A percentile compares a stretch with the other conserved stretches of the same genome.
phyloP scores from a whole-genome alignment of 306 rosid genomes.

The Gastrolobium bilobum region DNA sequence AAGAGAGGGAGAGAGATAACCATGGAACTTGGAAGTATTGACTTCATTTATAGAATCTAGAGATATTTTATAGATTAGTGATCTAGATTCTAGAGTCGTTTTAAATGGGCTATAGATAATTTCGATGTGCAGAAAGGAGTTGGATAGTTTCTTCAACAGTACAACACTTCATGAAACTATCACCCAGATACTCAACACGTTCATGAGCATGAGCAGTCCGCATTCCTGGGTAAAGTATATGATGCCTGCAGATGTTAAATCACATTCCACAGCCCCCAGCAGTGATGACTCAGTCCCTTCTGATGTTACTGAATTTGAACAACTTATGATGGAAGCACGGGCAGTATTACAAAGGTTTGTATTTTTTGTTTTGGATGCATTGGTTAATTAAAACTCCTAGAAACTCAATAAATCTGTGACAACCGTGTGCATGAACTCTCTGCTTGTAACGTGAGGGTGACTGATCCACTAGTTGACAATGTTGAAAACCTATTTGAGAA shows the following conservation, averaged over 20 bases:
- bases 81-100: constrained; percentile 38
- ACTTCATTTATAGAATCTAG: constrained; percentile 37
- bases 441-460: constrained; percentile 18
- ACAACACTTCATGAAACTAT: constrained; percentile 69
- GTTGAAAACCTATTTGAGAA: constrained; percentile 26
- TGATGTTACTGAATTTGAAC: constrained; percentile 69
- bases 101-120: constrained; percentile 45
- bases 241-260: constrained; percentile 71
- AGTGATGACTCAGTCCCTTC: constrained; percentile 49
- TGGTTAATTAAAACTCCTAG: constrained; percentile 13
- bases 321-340: constrained; percentile 81
- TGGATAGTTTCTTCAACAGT: constrained; percentile 67
- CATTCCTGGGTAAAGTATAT: constrained; percentile 84
- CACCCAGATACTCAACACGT: constrained; percentile 69
- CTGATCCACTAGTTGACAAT: constrained; percentile 5
- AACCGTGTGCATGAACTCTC: constrained; percentile 31
- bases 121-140: constrained; percentile 78
- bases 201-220: constrained; percentile 78
- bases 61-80: constrained; percentile 37
- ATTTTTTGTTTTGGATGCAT: constrained; percentile 32
- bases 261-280: constrained; percentile 52
- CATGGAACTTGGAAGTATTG: constrained; percentile 1
- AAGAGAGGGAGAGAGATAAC: background rate
- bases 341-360: constrained; percentile 85
- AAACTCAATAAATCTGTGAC: constrained; percentile 22